A percentile compares a stretch with the other conserved stretches of the same genome.
phyloP scores from a whole-genome alignment of 352 stramenopile species.

The Globisporangium barbulae region DNA sequence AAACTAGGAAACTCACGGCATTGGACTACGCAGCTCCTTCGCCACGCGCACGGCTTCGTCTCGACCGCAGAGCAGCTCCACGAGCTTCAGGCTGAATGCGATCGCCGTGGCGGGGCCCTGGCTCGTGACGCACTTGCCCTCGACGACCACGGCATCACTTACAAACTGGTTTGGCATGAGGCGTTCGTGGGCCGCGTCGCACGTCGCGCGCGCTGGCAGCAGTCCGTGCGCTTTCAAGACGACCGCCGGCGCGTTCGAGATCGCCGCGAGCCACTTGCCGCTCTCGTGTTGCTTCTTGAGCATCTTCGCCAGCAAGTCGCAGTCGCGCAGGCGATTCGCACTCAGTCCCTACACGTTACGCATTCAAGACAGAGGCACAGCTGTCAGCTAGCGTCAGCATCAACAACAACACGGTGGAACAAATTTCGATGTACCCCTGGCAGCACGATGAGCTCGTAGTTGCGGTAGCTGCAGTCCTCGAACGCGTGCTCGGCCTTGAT shows the following conservation, averaged over 20 bases:
- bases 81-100: conserved; percentile 48
- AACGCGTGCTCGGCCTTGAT: conserved; percentile 63
- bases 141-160: conserved; percentile 55
- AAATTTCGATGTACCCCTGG: conserved; percentile 39
- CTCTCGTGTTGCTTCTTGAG: conserved; percentile 49
- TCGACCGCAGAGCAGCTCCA: conserved; percentile 49
- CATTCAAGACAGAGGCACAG: neutral
- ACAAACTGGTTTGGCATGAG: conserved; percentile 46
- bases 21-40: conserved; percentile 30
- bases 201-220: conserved; percentile 45
- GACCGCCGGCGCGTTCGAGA: conserved; percentile 39
- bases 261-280: conserved; percentile 50
- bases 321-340: conserved; percentile 42
- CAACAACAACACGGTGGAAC: neutral
- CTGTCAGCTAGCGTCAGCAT: neutral
- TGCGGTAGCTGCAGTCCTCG: conserved; percentile 59
- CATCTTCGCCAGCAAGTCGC: conserved; percentile 61
- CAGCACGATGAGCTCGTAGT: conserved; percentile 68
- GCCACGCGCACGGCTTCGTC: conserved; percentile 36
- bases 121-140: conserved; percentile 57
- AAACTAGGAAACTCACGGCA: neutral
- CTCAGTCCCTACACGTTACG: conserved; percentile 33
- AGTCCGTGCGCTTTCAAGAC: conserved; percentile 47
- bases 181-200: conserved; percentile 33
- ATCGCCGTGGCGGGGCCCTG: conserved; percentile 48